These are phyloP conservation scores for Pyrus communis DNA, from an alignment of 306 rosid species.

Conservation along the genomic window DNA sequence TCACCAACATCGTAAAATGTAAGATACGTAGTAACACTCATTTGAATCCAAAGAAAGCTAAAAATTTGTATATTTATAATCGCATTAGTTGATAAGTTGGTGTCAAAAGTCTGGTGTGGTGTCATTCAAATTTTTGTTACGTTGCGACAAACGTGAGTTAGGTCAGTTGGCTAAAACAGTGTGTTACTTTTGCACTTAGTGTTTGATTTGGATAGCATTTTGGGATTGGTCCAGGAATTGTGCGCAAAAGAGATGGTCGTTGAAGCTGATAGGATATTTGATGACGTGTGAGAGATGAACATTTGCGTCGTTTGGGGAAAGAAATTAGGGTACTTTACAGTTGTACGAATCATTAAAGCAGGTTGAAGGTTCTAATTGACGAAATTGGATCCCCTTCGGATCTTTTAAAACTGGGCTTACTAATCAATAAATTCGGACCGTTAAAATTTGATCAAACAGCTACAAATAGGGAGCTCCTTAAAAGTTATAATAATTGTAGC, in stretches of 20 bases:
- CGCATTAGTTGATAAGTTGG: too few relatives aligned
- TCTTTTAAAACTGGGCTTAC: too few relatives aligned
- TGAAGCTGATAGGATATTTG: conserved; percentile 26
- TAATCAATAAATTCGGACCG: too few relatives aligned
- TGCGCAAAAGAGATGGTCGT: conserved; percentile 13
- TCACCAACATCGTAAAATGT: neutral
- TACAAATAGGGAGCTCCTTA: too few relatives aligned
- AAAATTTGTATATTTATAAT: neutral
- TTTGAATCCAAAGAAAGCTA: neutral
- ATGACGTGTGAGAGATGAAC: conserved; percentile 23
- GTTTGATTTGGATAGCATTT: conserved; percentile 24
- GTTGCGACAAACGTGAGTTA: too few relatives aligned
- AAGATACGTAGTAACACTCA: neutral
- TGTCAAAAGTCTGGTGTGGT: too few relatives aligned
- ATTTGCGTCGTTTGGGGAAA: neutral
- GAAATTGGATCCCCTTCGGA: too few relatives aligned
- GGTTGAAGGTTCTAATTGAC: neutral
- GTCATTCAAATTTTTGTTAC: too few relatives aligned
- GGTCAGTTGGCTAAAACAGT: too few relatives aligned
- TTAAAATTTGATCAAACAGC: too few relatives aligned
- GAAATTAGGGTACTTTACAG: neutral
- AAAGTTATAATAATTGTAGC: too few relatives aligned
- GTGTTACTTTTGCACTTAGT: too few relatives aligned
- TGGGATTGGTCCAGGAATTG: conserved; percentile 19
- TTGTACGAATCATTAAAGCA: neutral